Conservation (phyloP, 805 yeast genomes). For the Candida verbasci region DNA sequence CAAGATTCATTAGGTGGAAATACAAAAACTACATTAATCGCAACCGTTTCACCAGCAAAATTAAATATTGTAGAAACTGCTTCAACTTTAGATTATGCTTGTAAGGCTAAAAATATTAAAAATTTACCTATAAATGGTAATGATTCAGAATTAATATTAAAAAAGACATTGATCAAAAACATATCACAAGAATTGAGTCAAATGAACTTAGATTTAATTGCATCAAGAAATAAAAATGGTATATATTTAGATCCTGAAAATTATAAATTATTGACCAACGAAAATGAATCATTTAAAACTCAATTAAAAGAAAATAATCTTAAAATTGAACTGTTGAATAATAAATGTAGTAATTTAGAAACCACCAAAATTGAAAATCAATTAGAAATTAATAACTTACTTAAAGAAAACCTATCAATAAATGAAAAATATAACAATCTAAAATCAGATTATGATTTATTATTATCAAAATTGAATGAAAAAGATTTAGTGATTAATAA, state of each 20-base stretch:
- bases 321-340: slow-evolving; percentile 8
- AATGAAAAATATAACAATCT: background rate
- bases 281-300: slow-evolving; percentile 24
- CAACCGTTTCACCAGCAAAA: slow-evolving; percentile 82
- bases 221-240: slow-evolving; percentile 63
- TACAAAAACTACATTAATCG: slow-evolving; percentile 81
- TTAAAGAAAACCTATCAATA: background rate
- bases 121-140: slow-evolving; percentile 52
- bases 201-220: slow-evolving; percentile 55
- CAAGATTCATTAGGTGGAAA: slow-evolving; percentile 86
- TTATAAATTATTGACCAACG: slow-evolving; percentile 30
- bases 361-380: background rate
- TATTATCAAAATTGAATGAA: background rate
- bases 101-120: slow-evolving; percentile 76
- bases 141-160: slow-evolving; percentile 41
- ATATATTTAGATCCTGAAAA: slow-evolving; percentile 58
- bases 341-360: background rate
- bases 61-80: slow-evolving; percentile 75
- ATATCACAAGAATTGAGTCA: slow-evolving; percentile 51
- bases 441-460: background rate
- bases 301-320: slow-evolving; percentile 17
- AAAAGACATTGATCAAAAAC: slow-evolving; percentile 49
- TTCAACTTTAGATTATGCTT: slow-evolving; percentile 84
- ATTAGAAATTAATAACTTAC: slow-evolving; percentile 1
- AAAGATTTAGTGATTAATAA: slow-evolving; percentile 1